phyloP scores from a whole-genome alignment of 345 rosid species.

The Erucastrum elatum region DNA sequence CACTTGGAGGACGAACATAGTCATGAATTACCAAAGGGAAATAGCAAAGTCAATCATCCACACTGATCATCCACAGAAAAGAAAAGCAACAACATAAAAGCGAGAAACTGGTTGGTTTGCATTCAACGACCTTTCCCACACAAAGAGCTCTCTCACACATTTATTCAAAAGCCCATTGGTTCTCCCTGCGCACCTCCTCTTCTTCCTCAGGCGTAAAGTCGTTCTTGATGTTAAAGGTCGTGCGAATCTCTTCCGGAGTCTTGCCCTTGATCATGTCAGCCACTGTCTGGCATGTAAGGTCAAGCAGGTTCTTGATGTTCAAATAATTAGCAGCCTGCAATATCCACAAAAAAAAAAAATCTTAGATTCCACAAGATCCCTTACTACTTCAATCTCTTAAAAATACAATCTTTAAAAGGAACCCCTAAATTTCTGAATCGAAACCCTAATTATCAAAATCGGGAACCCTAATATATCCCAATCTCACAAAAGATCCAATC shows the following conservation, averaged over 20 bases:
- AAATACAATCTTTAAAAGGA: neutral
- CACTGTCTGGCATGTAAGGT: neutral
- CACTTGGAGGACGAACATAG: neutral
- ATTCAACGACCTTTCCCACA: neutral
- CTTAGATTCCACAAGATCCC: neutral
- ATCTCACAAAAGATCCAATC: neutral
- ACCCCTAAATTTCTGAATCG: too few relatives aligned
- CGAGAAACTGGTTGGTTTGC: neutral
- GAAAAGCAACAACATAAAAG: neutral
- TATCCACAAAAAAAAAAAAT: neutral
- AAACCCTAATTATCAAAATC: neutral
- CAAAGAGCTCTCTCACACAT: neutral
- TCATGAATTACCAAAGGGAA: neutral
- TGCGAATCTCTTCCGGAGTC: slow-evolving; percentile 63
- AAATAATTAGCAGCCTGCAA: neutral
- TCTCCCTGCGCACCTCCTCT: slow-evolving; percentile 61
- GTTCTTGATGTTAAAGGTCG: slow-evolving; percentile 58
- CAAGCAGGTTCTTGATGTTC: neutral
- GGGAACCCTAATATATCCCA: neutral
- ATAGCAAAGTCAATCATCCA: neutral
- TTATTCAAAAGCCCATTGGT: slow-evolving; percentile 74
- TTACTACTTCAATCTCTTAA: neutral
- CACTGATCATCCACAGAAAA: slow-evolving; percentile 15
- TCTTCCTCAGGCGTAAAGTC: slow-evolving; percentile 61
- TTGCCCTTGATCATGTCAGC: slow-evolving; percentile 59